A percentile compares a stretch with the other conserved stretches of the same genome.
Conservation (phyloP, 2,329 filamentous ascomycete species). For the Sporothrix phasma region DNA sequence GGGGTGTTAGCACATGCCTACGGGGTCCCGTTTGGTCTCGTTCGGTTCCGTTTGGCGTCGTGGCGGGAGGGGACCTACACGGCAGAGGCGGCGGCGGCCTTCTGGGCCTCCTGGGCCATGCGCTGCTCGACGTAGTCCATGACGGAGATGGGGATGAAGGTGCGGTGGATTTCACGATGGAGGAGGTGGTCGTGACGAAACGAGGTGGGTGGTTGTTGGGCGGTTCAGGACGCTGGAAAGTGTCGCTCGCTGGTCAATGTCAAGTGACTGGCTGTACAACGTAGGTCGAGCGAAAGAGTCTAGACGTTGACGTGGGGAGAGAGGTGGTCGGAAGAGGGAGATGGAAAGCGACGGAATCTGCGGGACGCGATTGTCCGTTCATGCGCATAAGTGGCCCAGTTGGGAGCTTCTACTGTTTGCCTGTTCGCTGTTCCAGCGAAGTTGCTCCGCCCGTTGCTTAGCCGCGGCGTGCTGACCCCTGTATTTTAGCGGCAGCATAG, state of each 20-base stretch:
- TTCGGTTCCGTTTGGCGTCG: not conserved
- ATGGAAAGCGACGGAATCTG: not conserved
- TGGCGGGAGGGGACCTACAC: conserved; percentile 4
- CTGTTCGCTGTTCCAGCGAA: not conserved
- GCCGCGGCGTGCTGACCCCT: not conserved
- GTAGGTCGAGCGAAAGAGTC: not conserved
- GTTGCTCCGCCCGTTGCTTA: not conserved
- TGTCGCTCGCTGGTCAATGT: not conserved
- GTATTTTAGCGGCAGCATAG: not conserved
- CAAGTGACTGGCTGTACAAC: not conserved
- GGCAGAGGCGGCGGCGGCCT: conserved; percentile 22
- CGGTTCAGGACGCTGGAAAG: too few species aligned
- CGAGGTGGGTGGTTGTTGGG: not conserved
- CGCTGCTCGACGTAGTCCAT: conserved; percentile 52
- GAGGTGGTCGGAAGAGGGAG: not conserved
- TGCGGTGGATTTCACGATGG: not conserved
- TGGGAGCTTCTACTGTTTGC: not conserved
- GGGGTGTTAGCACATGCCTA: not conserved
- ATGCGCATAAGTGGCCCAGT: not conserved
- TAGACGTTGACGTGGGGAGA: not conserved
- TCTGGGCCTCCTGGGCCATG: conserved; percentile 43
- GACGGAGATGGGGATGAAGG: not conserved
- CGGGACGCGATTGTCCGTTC: conserved; percentile 5
- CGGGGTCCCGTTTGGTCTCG: not conserved
- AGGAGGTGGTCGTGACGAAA: not conserved